A percentile compares a stretch with the other conserved stretches of the same genome.
These are phyloP conservation scores for Metschnikowia corniflorae DNA, from an alignment of 805 yeast genomes.

Conservation along the genomic window DNA sequence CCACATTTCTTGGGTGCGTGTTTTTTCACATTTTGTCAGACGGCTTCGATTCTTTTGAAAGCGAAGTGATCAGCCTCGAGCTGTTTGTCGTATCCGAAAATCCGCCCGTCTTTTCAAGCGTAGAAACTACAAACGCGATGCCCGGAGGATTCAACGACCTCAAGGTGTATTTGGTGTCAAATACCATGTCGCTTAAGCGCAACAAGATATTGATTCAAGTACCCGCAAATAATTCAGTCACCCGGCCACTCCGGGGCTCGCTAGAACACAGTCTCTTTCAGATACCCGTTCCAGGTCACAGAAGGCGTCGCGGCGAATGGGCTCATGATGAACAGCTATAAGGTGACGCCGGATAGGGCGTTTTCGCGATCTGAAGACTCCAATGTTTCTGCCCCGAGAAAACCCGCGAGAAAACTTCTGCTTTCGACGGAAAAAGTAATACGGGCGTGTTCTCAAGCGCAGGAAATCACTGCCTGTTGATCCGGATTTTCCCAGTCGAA, in stretches of 20 bases:
- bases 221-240: neutral
- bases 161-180: constrained; percentile 36
- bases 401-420: constrained; percentile 16
- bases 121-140: constrained; percentile 31
- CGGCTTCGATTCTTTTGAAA: no score
- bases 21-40: no score
- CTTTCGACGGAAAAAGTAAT: constrained; percentile 2
- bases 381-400: constrained; percentile 15
- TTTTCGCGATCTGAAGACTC: no score
- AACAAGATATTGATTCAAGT: no score
- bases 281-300: constrained; percentile 45
- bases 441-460: neutral
- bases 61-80: constrained; percentile 49
- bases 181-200: constrained; percentile 29
- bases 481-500: no score
- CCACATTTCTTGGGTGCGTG: no score
- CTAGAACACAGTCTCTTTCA: constrained; percentile 30
- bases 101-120: constrained; percentile 52
- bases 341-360: constrained; percentile 13
- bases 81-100: constrained; percentile 61
- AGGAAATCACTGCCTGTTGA: neutral
- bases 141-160: constrained; percentile 45
- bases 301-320: constrained; percentile 75
- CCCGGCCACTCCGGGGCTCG: constrained; percentile 17
- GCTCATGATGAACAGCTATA: constrained; percentile 54